Conservation (phyloP, 257 asterid genomes). For the Salvia splendens region DNA sequence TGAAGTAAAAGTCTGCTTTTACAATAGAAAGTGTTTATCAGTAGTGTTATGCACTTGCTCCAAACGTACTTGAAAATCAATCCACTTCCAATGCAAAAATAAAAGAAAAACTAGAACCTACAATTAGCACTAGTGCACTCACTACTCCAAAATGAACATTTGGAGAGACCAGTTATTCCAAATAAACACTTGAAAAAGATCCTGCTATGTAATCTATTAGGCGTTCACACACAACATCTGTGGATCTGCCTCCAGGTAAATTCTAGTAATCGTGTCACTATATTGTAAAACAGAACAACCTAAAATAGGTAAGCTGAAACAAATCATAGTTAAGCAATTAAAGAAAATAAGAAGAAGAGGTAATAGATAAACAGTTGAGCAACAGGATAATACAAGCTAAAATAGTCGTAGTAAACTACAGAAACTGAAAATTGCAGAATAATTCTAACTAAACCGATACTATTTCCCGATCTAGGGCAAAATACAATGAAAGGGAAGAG, state of each 20-base stretch:
- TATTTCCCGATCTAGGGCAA: constrained; percentile 24
- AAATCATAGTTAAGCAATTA: neutral
- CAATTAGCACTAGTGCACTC: too few relatives aligned
- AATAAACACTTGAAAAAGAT: neutral
- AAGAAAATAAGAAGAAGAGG: neutral
- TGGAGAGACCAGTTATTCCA: neutral
- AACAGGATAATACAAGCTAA: too few relatives aligned
- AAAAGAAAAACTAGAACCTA: too few relatives aligned
- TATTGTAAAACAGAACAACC: neutral
- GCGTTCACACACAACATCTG: too few relatives aligned
- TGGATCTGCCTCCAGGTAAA: neutral
- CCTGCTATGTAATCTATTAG: too few relatives aligned
- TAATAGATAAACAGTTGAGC: too few relatives aligned
- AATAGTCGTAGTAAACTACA: too few relatives aligned
- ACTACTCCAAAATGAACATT: neutral
- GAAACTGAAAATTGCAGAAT: too few relatives aligned
- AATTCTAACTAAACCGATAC: neutral
- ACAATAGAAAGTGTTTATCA: neutral
- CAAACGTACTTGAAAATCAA: too few relatives aligned
- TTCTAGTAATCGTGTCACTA: neutral
- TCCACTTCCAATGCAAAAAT: too few relatives aligned
- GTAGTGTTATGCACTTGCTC: neutral
- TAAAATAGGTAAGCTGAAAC: constrained; percentile 7
- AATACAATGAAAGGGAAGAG: constrained; percentile 32
- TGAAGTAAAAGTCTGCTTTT: neutral